Evolutionary conservation across 805 yeast genomes (phyloP), one percentile per base, ranked within the genome.

Genomic region (Candida hungchunana): DNA sequence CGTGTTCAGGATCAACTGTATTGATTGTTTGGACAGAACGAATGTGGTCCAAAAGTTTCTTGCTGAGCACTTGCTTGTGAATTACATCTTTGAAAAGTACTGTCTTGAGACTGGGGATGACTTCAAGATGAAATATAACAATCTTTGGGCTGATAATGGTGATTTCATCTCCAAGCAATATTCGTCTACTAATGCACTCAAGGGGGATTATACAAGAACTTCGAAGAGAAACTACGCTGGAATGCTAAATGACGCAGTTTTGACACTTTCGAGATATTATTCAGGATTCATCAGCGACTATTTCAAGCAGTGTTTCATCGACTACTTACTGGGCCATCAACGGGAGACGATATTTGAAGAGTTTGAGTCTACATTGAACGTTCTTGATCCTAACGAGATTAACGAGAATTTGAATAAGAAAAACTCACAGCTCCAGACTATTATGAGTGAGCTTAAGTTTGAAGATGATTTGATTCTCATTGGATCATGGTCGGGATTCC

Each of bases 101-200:
- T 30, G 32, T 9, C 30, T 44, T 7, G 12, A 17, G 8, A 29
- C 39, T 7, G 22, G 28, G 5, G 22, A 13, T 0, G 20, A 26
- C 8, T 63, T 56, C 42, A 56, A 40, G 26, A 37, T 14, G 10
- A 27, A 33, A 14, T 63, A 54, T 36, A 63, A 66, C 22, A 42
- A 53, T 28, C 30, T 69, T 9, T 79, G 85, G 85, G 85, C 85
- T 2, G 82, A 78, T 49, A 77, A 79, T 50, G 85, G 84, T 2
- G 84, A 79, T 48, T 75, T 72, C 15, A 73, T 79, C 18, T 76
- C 83, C 9, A 75, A 69, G 31, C 80, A 77, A 42, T 79, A 79
- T 49, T 73, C 79, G 3, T 71, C 75, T 5, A 75, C 81, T 1
- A 70, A 69, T 50, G 80, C 79, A 0, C 53, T 75, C 40, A 69